These are phyloP conservation scores for Falciphora oryzae DNA, from an alignment of 2,329 filamentous ascomycete species.

Conservation along the genomic window DNA sequence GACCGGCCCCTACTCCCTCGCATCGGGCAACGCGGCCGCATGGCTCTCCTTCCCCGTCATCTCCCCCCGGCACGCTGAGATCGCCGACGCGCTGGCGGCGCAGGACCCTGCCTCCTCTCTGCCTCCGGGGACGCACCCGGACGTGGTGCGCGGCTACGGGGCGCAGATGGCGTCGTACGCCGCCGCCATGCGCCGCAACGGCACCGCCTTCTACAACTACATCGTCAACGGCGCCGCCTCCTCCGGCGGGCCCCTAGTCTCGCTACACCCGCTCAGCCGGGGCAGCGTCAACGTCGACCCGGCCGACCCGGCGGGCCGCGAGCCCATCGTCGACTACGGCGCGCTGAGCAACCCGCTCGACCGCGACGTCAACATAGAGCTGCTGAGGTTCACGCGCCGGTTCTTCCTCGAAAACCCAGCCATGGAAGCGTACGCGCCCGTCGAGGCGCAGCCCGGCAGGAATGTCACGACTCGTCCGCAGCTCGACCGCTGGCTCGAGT, in stretches of 20 bases:
- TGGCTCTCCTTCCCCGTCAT: constrained; percentile 29
- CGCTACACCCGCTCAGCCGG: constrained; percentile 33
- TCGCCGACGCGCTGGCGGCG: constrained; percentile 21
- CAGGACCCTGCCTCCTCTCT: constrained; percentile 30
- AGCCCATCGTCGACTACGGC: constrained; percentile 32
- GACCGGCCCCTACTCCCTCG: constrained; percentile 25
- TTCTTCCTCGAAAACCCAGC: constrained; percentile 23
- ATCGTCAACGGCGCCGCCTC: constrained; percentile 24
- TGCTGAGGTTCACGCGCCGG: constrained; percentile 31
- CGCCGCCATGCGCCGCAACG: constrained; percentile 22
- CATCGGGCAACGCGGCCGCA: constrained; percentile 23
- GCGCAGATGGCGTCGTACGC: constrained; percentile 27
- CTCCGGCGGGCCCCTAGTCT: constrained; percentile 22
- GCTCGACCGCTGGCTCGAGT: constrained; percentile 19
- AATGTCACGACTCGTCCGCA: constrained; percentile 24
- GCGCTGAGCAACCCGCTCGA: constrained; percentile 44
- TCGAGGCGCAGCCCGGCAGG: constrained; percentile 30
- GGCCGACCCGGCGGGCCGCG: constrained; percentile 28
- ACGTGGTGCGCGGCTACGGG: constrained; percentile 32
- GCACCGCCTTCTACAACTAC: constrained; percentile 26
- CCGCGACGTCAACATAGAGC: constrained; percentile 36
- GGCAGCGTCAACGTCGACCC: constrained; percentile 33
- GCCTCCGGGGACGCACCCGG: constrained; percentile 25
- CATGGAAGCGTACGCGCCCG: constrained; percentile 27
- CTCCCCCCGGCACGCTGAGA: constrained; percentile 20